Evolutionary conservation across 2,329 filamentous ascomycete genomes (phyloP).

Genomic region (Plectosphaerella sp.): DNA sequence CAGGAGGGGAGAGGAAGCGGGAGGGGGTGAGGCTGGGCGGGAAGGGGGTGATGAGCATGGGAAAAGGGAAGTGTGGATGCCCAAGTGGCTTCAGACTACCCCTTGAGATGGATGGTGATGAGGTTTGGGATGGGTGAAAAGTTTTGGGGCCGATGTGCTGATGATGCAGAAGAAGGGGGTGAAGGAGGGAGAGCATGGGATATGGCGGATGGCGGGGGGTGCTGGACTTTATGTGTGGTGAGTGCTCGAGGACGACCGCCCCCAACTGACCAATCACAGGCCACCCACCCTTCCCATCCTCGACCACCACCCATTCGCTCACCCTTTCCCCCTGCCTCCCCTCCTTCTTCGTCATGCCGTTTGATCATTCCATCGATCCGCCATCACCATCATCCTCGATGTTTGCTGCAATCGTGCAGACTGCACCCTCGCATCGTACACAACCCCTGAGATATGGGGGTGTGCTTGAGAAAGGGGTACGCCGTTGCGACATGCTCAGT

Average conservation of each 20-base stretch:
- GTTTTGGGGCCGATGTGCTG: constrained; percentile 1
- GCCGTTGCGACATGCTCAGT: too few relatives aligned
- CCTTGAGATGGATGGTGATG: constrained; percentile 3
- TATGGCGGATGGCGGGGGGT: constrained; percentile 10
- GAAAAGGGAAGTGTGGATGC: background rate
- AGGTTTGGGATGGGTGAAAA: background rate
- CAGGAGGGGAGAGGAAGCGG: constrained; percentile 1
- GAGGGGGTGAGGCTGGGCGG: background rate
- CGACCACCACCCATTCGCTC: background rate
- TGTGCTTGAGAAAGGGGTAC: too few relatives aligned
- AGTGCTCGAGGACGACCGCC: constrained; percentile 6
- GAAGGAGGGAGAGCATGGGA: constrained; percentile 4
- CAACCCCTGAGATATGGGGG: too few relatives aligned
- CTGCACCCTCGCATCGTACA: background rate
- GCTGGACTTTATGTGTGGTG: constrained; percentile 12
- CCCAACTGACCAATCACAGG: constrained; percentile 9
- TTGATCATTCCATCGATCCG: background rate
- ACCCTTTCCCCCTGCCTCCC: background rate
- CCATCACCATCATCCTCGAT: background rate
- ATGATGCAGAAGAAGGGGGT: background rate
- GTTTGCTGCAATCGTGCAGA: background rate
- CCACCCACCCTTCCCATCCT: background rate
- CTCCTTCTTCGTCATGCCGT: background rate
- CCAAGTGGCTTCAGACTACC: background rate
- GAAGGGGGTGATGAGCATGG: background rate